These are phyloP conservation scores for Thermomucor indicae-seudaticae DNA, from an alignment of 371 early-diverging fungal genomes.

Conservation along the genomic window DNA sequence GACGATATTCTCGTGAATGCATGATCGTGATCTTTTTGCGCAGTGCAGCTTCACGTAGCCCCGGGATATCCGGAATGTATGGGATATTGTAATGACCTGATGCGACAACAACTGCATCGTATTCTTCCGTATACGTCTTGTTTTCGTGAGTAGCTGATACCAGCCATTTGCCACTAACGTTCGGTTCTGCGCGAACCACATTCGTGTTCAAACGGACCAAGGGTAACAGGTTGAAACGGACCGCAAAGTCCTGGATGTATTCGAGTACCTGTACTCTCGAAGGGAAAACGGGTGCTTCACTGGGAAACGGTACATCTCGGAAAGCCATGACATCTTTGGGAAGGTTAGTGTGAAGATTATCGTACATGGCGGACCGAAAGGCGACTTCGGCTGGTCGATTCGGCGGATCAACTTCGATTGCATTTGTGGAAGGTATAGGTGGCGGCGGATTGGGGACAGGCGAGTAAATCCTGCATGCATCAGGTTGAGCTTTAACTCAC, in stretches of 20 bases:
- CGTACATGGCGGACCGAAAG: slow-evolving; percentile 48
- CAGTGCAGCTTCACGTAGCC: slow-evolving; percentile 18
- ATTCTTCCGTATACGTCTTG: slow-evolving; percentile 16
- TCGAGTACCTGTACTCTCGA: slow-evolving; percentile 34
- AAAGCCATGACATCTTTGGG: slow-evolving; percentile 56
- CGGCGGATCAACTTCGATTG: slow-evolving; percentile 29
- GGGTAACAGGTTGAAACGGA: slow-evolving; percentile 14
- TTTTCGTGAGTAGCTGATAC: slow-evolving; percentile 8
- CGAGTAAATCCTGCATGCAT: slow-evolving; percentile 33
- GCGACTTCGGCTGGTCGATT: slow-evolving; percentile 1
- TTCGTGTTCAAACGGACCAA: slow-evolving; percentile 41
- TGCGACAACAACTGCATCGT: slow-evolving; percentile 59
- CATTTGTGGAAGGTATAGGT: slow-evolving; percentile 28
- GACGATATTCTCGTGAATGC: slow-evolving; percentile 58
- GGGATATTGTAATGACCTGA: slow-evolving; percentile 58
- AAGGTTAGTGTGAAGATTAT: slow-evolving; percentile 56
- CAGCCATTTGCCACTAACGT: slow-evolving; percentile 15
- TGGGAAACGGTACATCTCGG: slow-evolving; percentile 43
- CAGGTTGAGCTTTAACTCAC: neutral
- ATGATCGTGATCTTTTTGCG: slow-evolving; percentile 15
- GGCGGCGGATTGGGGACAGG: slow-evolving; percentile 21
- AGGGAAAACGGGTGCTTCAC: slow-evolving; percentile 36
- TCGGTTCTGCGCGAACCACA: slow-evolving; percentile 30
- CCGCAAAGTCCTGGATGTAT: slow-evolving; percentile 41
- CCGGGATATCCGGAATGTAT: slow-evolving; percentile 50